Base-by-base conservation (phyloP, 495 filamentous ascomycete species). In the Tuber calosporum region DNA sequence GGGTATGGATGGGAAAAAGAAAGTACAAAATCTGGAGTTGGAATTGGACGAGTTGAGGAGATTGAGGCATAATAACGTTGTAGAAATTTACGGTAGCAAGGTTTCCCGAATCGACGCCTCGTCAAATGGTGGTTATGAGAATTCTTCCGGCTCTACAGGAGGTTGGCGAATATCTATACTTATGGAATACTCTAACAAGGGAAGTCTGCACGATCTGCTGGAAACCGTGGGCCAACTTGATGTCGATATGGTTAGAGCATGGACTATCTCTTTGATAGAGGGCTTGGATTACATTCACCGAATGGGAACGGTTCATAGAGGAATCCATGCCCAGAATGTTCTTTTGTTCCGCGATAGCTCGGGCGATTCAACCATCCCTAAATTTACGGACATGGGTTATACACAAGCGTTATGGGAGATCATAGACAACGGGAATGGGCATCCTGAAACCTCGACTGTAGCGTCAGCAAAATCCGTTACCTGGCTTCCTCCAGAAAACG, bases 191-290 rank as follows among this genome's bases (percentile, higher is more conserved):
- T 90, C 91, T 1, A 90, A 91, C 42, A 93, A 91, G 82, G 93
- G 93, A 0, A 91, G 95, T 1, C 83, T 99, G 2, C 87, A 89
- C 4, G 93, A 97, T 69, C 84, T 95, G 22, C 85, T 99, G 68
- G 90, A 92, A 48, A 86, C 93, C 69, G 88, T 92, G 40, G 91
- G 89, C 41, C 86, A 86, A n/a, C 83, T 97, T 62, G 87, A 89
- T 40, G 86, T 90, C 45, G 87, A 87, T 74, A 92, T 89, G 77
- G 88, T 91, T 48, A 89, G 93, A 67, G 87, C 91, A 69, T 97
- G 93, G 92, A 93, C 92, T 66, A 90, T 92, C 67, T 91, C 94
- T 76, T 85, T 99, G n/a, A 88, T 99, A 38, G 92, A 97, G 82
- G 95, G 89, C 0, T 85, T 98, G 40, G 92, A 93, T 67, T 94